Evolutionary conservation across 805 yeast species (phyloP), one percentile per base, ranked within the genome.

Genomic region (Spathaspora arborariae): DNA sequence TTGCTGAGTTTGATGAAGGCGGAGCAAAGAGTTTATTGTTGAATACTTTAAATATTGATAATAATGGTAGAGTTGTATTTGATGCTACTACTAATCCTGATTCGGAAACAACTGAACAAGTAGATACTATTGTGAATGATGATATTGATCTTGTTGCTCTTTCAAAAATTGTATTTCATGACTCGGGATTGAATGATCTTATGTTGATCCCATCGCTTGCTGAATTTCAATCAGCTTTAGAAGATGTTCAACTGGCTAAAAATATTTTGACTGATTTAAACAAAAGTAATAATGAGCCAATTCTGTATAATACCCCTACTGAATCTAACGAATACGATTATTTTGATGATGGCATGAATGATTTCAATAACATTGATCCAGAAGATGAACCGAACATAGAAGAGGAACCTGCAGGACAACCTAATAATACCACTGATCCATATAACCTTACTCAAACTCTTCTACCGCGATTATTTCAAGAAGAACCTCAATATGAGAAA

Each of bases 1-100:
- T 85, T 42, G 81, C 89, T 0, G 91, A 85, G 44, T 85, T 85
- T 55, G 94, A 86, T 60, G 92, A 85, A 65, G 91, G 91, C 35
- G 92, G 94, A 2, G 84, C 92, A 6, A 85, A 83, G 57, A 79
- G 87, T 49, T 67, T 86, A 42, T 63, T 85, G 38, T 59, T 84
- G 51, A 85, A 85, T 51, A 79, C 87, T 0, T 70, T 85, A 39
- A 72, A 73, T 50, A 69, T 81, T 13, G 84, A 84, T 54, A 46
- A 60, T 1, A 56, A 74, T 1, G 79, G 81, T 0, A 64, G 84
- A 54, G 81, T 85, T 2, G 79, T 84, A 1, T 84, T 85, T 57
- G 92, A 83, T 57, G 88, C 88, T 21, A 69, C 74, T 11, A 66
- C 69, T 7, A 70, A 57, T 43, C 67, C 54, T 6, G 37, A 47